Evolutionary conservation across 2,329 filamentous ascomycete species (phyloP), one percentile per base, ranked within the genome.

Genomic region (Alternaria longipes): DNA sequence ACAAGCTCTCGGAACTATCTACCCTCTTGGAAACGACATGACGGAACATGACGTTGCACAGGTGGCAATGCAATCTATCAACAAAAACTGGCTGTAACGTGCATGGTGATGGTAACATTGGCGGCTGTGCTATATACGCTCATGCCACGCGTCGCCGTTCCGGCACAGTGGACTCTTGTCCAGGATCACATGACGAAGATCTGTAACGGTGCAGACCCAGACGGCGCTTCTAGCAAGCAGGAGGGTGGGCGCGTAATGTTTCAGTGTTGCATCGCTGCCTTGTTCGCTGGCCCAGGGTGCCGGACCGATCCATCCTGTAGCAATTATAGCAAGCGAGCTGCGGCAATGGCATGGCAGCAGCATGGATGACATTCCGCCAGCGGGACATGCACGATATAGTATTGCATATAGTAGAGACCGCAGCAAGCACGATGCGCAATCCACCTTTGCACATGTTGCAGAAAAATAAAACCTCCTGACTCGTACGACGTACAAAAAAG

Each of bases 131-230:
- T 45, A 52, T 64, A 63, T 58, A 52, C 62, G 59, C 56, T 51
- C 56, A 46, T 57, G 67, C 61, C 69, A 70, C 67, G 64, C 65
- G 67, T 71, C 60, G 65, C 69, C 58, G 38, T 51, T 56, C 49
- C 54, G 54, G 60, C n/a, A 32, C 32, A 53, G 54, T 52, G 49
- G 56, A 45, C 42, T 46, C 34, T n/a, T n/a, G 18, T 18, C 30
- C 40, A 59, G 60, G 45, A 47, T 54, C 36, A 46, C 46, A 50
- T 49, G 44, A 59, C 16, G 32, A 53, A 22, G 20, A 50, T 24
- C 30, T 38, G 22, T 24, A 50, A 50, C 46, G 46, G 46, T 26
- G 46, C 20, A 50, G 46, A 26, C 46, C 20, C 20, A 24, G 46
- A 14, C 40, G 46, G 46, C 30, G 46, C 46, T 50, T 50, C 46